Base-by-base conservation (phyloP, 192 early-diverging fungal genomes). In the Gryganskiella cystojenkinii region DNA sequence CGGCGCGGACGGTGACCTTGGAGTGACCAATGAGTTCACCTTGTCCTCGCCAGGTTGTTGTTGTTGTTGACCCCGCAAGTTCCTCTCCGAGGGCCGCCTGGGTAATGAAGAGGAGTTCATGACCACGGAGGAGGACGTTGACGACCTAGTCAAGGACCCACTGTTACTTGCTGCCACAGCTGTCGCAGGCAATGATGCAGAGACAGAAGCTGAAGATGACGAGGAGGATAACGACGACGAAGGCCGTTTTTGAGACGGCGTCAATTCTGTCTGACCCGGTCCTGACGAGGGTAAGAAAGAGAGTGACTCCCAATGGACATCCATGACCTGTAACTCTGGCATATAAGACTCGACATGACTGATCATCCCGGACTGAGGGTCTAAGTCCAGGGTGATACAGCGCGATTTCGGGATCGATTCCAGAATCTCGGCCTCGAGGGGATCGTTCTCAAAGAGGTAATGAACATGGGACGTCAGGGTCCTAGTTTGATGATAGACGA, bases 381-480 rank as follows among this genome's bases (percentile, higher is more conserved):
- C 74, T 10, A 78, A 55, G 52, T 78, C 74, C 14, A 78, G 30
- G 2, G 66, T 69, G 24, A 78, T 78, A 28, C 61, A 69, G 1
- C 67, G 49, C 0, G 74, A 78, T 34, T 69, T 68, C 3, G 74
- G 74, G 19, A 78, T 64, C 1, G 66, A 68, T 11, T 69, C 74
- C 17, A 78, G 44, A n/a, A 78, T 69, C 30, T 69, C 66, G 33
- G 47, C 49, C 43, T 78, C 74, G 4, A 69, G 61, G 11, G 66
- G 66, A 33, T 78, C 74, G 42, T 69, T 59, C 33, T 78, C 74
- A 46, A 78, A 78, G 10, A 78, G 50, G 30, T 78, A 78, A 25
- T 78, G 74, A 1, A 78, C 61, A 22, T 64, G 66, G 2, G 74
- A 66, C 15, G 68, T 65, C 11, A 69, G 42, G 13, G 61, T 69